phyloP scores from a whole-genome alignment of 306 rosid genomes.

The Prunus padus region DNA sequence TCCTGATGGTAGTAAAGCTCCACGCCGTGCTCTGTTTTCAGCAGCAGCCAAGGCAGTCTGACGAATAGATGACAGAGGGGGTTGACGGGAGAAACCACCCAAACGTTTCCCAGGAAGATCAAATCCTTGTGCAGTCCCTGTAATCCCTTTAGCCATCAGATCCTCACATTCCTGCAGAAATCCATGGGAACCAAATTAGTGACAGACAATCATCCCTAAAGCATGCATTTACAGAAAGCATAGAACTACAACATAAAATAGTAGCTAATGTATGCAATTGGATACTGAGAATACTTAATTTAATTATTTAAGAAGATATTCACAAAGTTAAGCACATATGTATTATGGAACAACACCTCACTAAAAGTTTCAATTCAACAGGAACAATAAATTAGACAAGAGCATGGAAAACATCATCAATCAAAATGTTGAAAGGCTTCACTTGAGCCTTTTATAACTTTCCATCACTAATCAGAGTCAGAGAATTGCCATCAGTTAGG shows the following conservation, averaged over 20 bases:
- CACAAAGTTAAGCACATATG: background rate
- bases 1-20: conserved; percentile 47
- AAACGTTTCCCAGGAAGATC: conserved; percentile 49
- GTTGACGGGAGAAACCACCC: conserved; percentile 49
- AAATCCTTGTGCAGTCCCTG: conserved; percentile 50
- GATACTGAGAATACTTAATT: background rate
- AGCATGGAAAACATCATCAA: background rate
- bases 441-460: background rate
- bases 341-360: background rate
- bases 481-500: background rate
- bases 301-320: background rate
- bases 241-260: background rate
- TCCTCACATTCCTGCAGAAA: conserved; percentile 57
- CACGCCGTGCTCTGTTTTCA: conserved; percentile 48
- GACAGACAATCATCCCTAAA: background rate
- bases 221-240: background rate
- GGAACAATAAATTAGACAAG: background rate
- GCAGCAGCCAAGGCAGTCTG: conserved; percentile 53
- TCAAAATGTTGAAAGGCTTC: background rate
- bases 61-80: conserved; percentile 36
- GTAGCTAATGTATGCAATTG: background rate
- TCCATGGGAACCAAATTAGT: background rate
- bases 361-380: background rate
- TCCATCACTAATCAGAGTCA: background rate
- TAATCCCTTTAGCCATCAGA: conserved; percentile 50